Evolutionary conservation across 768 basidiomycete species (phyloP).

Genomic region (Tephrocybe sp.): DNA sequence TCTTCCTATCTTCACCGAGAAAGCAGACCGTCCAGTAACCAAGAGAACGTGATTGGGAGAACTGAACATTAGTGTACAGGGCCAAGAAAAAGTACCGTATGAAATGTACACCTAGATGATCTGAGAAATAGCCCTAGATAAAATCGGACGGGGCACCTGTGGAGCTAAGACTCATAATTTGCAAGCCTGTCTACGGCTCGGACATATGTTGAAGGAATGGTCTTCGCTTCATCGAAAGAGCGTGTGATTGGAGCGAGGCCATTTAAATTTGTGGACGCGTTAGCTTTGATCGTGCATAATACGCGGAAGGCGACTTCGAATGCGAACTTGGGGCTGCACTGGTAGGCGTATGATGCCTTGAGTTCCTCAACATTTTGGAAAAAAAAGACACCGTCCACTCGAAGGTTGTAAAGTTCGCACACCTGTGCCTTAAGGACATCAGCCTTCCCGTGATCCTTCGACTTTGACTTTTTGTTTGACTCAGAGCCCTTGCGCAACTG

Average conservation of each 20-base stretch:
- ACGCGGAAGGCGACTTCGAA: constrained; percentile 53
- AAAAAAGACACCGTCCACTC: constrained; percentile 22
- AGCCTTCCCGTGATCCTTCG: constrained; percentile 19
- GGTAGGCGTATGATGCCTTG: constrained; percentile 60
- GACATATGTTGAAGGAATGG: constrained; percentile 26
- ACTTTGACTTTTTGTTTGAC: constrained; percentile 15
- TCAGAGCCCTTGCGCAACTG: constrained; percentile 1
- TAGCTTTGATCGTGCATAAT: constrained; percentile 56
- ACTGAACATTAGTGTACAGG: too few relatives aligned
- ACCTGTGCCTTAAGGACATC: constrained; percentile 23
- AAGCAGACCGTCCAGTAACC: too few relatives aligned
- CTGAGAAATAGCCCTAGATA: not conserved
- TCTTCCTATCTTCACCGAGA: too few relatives aligned
- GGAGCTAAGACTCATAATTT: not conserved
- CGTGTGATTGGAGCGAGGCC: constrained; percentile 31
- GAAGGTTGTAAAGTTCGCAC: constrained; percentile 25
- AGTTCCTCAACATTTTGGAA: constrained; percentile 36
- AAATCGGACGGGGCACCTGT: too few relatives aligned
- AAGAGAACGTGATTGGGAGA: too few relatives aligned
- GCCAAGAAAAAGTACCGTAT: too few relatives aligned
- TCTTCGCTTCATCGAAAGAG: constrained; percentile 38
- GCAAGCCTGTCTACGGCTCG: constrained; percentile 20
- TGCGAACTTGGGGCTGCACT: constrained; percentile 32
- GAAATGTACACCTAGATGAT: not conserved
- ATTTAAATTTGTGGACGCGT: constrained; percentile 27